Evolutionary conservation across 73 alveolate species (phyloP), one percentile per base, ranked within the genome.

Genomic region (Symbiodinium natans): DNA sequence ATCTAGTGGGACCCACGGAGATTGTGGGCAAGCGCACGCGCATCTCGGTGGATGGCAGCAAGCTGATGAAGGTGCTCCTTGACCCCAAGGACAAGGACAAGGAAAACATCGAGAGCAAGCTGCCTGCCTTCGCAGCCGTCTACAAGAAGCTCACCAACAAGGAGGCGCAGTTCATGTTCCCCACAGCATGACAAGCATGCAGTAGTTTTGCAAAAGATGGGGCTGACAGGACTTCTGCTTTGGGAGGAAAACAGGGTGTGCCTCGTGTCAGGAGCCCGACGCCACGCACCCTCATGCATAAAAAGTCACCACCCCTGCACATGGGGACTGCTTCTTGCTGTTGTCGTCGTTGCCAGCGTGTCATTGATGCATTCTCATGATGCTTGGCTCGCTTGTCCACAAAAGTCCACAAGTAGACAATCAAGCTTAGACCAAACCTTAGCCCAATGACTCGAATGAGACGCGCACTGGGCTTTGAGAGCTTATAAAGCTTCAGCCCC

Each of bases 121-220:
- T 99, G 93, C 99, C 99, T 82, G 99, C 99, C 39, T 98, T 99
- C 99, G 93, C 99, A 27, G 99, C 99, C 59, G 99, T 99, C 99
- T 99, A 99, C 99, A 94, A 95, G 98, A 99, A 99, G 99, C 96
- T 99, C 93, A 99, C 99, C 99, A 99, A 99, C 99, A 99, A 99
- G 99, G 99, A 99, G 99, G 99, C 99, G 86, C 92, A 93, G 93
- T 98, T 99, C 99, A 92, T 77, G 98, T 92, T 92, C 98, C 98
- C 98, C 41, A 80, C 90, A 9, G 98, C 73, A 17, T 92, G 92
- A 92, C 40, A 42, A 77, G 5, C 80, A 23, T 27, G 27, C 1
- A 21, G 48, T 21, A 38, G 43, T 77, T 33, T 38, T 77, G 86
- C 27, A 21, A 6, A n/a, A 33, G 34, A n/a, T 11, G 48, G 86